phyloP scores from a whole-genome alignment of 176 grass and related monocot species.

The Eremochloa ophiuroides region DNA sequence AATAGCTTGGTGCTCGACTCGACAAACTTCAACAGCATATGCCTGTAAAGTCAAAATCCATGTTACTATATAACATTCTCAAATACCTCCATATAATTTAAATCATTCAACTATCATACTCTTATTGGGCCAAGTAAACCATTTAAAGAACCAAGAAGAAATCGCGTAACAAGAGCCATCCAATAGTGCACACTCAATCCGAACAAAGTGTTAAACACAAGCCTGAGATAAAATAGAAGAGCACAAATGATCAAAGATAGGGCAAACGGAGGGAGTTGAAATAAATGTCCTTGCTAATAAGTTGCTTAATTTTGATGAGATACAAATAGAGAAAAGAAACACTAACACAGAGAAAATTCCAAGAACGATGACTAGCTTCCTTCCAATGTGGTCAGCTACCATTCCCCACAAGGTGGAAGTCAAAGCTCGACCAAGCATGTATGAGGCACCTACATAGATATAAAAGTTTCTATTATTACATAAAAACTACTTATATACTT shows the following conservation, averaged over 20 bases:
- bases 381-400: too few relatives aligned
- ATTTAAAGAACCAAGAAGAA: conserved; percentile 62
- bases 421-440: too few relatives aligned
- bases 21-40: too few relatives aligned
- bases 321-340: not conserved
- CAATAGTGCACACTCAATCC: conserved; percentile 50
- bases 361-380: too few relatives aligned
- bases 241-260: not conserved
- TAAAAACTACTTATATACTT: too few relatives aligned
- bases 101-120: not conserved
- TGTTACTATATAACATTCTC: not conserved
- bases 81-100: not conserved
- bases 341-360: conserved; percentile 29
- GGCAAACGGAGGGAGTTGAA: not conserved
- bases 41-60: not conserved
- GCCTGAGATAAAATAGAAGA: conserved; percentile 6
- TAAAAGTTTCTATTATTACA: too few relatives aligned
- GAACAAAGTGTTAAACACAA: conserved; percentile 64
- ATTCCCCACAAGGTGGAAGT: too few relatives aligned
- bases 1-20: too few relatives aligned
- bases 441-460: not conserved
- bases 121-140: conserved; percentile 57
- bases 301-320: not conserved
- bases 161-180: conserved; percentile 62
- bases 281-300: not conserved